These are phyloP conservation scores for Botryotinia convoluta DNA, from an alignment of 2,329 filamentous ascomycete species.

Conservation along the genomic window DNA sequence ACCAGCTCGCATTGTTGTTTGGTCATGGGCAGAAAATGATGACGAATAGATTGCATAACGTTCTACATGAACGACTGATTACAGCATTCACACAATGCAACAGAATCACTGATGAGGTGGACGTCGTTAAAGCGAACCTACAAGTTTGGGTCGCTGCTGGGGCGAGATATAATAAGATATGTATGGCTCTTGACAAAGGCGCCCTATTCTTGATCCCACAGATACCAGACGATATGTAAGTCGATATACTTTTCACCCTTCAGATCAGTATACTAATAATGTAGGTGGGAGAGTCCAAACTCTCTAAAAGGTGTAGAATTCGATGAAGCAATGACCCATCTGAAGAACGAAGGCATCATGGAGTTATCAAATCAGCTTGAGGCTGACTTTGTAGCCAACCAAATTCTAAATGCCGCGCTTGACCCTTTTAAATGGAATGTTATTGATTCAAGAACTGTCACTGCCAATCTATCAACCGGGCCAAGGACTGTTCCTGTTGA, in stretches of 20 bases:
- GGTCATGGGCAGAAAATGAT: not conserved
- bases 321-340: not conserved
- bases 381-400: not conserved
- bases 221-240: not conserved
- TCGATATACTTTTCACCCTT: not conserved
- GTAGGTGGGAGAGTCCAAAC: not conserved
- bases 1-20: not conserved
- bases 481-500: not conserved
- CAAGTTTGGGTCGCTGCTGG: not conserved
- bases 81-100: not conserved
- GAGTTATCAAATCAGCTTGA: not conserved
- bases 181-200: not conserved
- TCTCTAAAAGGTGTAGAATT: not conserved
- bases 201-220: constrained; percentile 3
- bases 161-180: not conserved
- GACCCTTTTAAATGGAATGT: constrained; percentile 1
- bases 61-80: not conserved
- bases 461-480: not conserved
- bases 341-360: not conserved
- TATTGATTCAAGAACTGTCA: not conserved
- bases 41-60: not conserved
- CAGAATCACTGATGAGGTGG: not conserved
- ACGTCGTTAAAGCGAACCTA: not conserved
- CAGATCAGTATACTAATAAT: not conserved
- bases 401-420: not conserved